A percentile compares a stretch with the other conserved stretches of the same genome.
Evolutionary conservation across 2,329 filamentous ascomycete species (phyloP).

Genomic region (Juglanconis oblonga): DNA sequence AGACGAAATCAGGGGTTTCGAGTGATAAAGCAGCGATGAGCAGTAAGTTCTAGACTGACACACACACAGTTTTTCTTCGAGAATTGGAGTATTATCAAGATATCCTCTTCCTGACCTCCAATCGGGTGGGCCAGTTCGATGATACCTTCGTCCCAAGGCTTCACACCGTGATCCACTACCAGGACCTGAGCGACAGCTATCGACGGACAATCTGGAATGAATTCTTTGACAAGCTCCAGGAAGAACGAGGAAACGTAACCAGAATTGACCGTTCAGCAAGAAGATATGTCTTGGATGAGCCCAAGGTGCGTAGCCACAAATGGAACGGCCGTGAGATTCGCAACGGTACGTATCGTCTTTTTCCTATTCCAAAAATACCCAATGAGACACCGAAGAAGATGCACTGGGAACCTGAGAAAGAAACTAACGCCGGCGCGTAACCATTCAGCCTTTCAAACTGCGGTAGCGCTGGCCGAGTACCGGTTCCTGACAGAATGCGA

Average conservation of each 20-base stretch:
- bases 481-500: background rate
- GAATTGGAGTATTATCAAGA: conserved; percentile 26
- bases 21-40: background rate
- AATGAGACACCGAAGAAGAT: no score
- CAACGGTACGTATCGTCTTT: background rate
- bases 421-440: no score
- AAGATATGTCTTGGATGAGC: background rate
- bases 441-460: conserved; percentile 1
- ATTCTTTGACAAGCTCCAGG: background rate
- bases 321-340: conserved; percentile 3
- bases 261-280: background rate
- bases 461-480: background rate
- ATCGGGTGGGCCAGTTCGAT: conserved; percentile 34
- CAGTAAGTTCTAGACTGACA: background rate
- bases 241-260: background rate
- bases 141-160: conserved; percentile 34
- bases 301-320: background rate
- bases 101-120: conserved; percentile 27
- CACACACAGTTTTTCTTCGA: conserved; percentile 21
- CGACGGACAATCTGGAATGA: background rate
- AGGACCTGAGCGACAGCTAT: conserved; percentile 2
- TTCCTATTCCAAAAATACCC: background rate
- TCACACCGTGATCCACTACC: conserved; percentile 30
- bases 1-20: no score
- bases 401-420: no score